Evolutionary conservation across 306 rosid species (phyloP).

Genomic region (Prunus padus): DNA sequence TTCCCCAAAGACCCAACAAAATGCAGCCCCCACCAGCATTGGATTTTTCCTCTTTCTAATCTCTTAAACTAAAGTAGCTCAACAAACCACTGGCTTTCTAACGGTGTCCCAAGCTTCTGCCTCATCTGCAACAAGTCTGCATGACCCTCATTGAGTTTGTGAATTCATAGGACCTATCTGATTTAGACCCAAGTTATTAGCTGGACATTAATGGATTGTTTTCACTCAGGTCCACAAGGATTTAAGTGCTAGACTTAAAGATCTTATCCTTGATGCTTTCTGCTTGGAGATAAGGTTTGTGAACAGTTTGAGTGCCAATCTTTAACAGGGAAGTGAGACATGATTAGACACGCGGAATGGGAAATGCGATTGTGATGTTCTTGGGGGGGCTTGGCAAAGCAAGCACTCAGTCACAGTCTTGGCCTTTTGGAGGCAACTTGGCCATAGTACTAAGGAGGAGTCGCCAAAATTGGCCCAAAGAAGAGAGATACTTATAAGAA

Average conservation of each 20-base stretch:
- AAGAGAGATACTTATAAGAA: background rate
- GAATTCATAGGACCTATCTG: slow-evolving; percentile 22
- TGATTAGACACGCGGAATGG: slow-evolving; percentile 39
- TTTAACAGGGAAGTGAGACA: slow-evolving; percentile 43
- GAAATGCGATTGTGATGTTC: slow-evolving; percentile 16
- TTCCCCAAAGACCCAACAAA: no score
- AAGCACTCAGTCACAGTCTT: background rate
- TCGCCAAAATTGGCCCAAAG: background rate
- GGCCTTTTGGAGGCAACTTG: background rate
- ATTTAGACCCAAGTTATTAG: slow-evolving; percentile 31
- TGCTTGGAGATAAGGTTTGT: slow-evolving; percentile 43
- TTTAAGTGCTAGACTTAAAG: slow-evolving; percentile 16
- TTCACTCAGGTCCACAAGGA: slow-evolving; percentile 39
- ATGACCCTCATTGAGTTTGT: background rate
- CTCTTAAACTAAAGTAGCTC: background rate
- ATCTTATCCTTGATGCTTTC: slow-evolving; percentile 51
- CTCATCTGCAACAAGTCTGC: background rate
- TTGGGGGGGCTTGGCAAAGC: background rate
- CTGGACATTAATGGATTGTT: slow-evolving; percentile 28
- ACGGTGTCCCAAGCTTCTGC: background rate
- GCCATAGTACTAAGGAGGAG: background rate
- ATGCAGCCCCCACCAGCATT: slow-evolving; percentile 25
- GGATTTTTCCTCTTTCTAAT: background rate
- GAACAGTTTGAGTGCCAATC: slow-evolving; percentile 34
- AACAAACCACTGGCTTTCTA: background rate